These are phyloP conservation scores for Hygrocybe punicea DNA, from an alignment of 768 basidiomycete genomes.

Conservation along the genomic window DNA sequence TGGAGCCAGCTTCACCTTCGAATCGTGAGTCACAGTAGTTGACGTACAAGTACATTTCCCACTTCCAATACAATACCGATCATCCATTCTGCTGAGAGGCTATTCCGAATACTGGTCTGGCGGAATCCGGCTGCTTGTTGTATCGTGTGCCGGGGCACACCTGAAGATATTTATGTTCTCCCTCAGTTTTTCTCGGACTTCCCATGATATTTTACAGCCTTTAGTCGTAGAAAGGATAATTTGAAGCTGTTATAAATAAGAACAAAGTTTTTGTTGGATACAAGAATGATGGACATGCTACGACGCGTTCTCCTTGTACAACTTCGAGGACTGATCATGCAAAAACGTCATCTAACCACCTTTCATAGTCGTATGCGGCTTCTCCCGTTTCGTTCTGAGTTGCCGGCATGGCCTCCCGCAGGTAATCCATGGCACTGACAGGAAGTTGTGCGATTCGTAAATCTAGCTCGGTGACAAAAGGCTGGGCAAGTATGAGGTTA, in stretches of 20 bases:
- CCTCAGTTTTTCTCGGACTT: not conserved
- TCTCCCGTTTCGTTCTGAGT: constrained; percentile 53
- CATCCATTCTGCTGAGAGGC: too few relatives aligned
- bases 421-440: constrained; percentile 68
- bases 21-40: constrained; percentile 48
- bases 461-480: constrained; percentile 91
- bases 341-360: constrained; percentile 79
- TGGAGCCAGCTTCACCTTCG: constrained; percentile 72
- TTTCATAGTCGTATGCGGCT: constrained; percentile 74
- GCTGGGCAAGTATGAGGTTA: constrained; percentile 42
- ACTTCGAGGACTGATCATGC: too few relatives aligned
- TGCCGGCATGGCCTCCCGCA: constrained; percentile 77
- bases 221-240: too few relatives aligned
- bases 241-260: too few relatives aligned
- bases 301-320: too few relatives aligned
- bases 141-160: too few relatives aligned
- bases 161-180: not conserved
- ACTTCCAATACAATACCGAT: not conserved
- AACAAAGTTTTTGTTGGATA: too few relatives aligned
- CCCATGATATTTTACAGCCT: too few relatives aligned
- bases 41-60: not conserved
- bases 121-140: too few relatives aligned
- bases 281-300: too few relatives aligned
- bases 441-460: constrained; percentile 82
- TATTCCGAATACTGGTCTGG: too few relatives aligned